Percentiles rank a stretch among this genome's conserved stretches.
phyloP scores from a whole-genome alignment of 2,329 filamentous ascomycete genomes.

The Blumeria hordei region DNA sequence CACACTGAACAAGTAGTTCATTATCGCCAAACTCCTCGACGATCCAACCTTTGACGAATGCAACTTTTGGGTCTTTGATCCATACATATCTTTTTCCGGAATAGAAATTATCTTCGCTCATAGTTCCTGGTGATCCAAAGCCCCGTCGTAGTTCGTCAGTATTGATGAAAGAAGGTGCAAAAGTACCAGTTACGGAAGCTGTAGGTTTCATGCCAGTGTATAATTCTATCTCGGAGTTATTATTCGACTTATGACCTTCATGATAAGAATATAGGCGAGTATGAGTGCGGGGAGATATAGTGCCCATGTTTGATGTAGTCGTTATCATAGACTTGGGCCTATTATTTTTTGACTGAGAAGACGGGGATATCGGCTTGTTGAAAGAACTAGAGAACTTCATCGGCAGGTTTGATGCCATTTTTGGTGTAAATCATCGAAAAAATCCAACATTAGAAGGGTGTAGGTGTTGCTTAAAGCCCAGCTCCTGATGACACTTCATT shows the following conservation, averaged over 20 bases:
- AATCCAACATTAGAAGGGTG: constrained; percentile 2
- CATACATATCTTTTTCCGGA: constrained; percentile 97
- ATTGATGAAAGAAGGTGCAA: constrained; percentile 91
- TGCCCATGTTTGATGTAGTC: constrained; percentile 15
- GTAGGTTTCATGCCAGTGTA: constrained; percentile 41
- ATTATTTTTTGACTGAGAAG: constrained; percentile 22
- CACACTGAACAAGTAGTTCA: constrained; percentile 66
- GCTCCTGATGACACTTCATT: too few relatives aligned
- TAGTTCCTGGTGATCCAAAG: constrained; percentile 36
- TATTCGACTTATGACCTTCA: constrained; percentile 16
- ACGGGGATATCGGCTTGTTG: too few relatives aligned
- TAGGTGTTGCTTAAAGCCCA: background rate
- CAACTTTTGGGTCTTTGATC: constrained; percentile 66
- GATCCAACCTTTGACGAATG: constrained; percentile 83
- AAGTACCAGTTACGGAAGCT: constrained; percentile 49
- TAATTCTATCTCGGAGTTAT: constrained; percentile 14
- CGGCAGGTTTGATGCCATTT: background rate
- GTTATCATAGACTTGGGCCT: constrained; percentile 59
- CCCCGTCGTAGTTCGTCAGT: constrained; percentile 45
- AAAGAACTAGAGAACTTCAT: background rate
- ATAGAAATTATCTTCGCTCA: constrained; percentile 96
- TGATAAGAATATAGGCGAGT: constrained; percentile 41
- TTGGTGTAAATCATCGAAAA: constrained; percentile 1
- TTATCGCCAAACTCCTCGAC: constrained; percentile 53
- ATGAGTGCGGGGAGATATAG: constrained; percentile 20